phyloP scores from a whole-genome alignment of 2,329 filamentous ascomycete species.

The Madurella mycetomatis region DNA sequence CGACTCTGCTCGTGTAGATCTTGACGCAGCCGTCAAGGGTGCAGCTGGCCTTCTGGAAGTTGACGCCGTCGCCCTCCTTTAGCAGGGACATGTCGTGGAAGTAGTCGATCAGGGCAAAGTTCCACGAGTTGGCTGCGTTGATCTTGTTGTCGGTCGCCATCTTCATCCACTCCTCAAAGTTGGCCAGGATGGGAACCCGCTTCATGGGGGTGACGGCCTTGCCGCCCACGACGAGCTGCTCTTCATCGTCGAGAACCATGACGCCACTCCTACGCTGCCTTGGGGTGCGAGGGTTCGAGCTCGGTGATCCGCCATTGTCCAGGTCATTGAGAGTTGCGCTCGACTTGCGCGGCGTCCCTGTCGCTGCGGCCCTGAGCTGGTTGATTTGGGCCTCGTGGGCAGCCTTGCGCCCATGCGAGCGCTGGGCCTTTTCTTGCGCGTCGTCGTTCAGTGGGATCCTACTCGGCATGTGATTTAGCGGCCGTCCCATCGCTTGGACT shows the following conservation, averaged over 20 bases:
- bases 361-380: conserved; percentile 75
- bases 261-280: conserved; percentile 36
- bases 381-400: conserved; percentile 89
- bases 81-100: conserved; percentile 98
- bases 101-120: conserved; percentile 99
- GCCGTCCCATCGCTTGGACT: background rate
- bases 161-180: conserved; percentile 99
- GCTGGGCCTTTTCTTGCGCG: conserved; percentile 81
- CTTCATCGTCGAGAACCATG: conserved; percentile 38
- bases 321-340: conserved; percentile 55
- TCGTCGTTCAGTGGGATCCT: conserved; percentile 97
- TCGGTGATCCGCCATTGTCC: conserved; percentile 50
- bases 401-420: conserved; percentile 81
- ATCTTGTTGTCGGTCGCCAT: conserved; percentile 99
- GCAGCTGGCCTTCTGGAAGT: conserved; percentile 97
- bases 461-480: conserved; percentile 6
- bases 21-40: conserved; percentile 98
- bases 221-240: conserved; percentile 64
- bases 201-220: conserved; percentile 90
- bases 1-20: conserved; percentile 97
- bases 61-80: conserved; percentile 94
- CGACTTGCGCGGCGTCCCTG: conserved; percentile 64
- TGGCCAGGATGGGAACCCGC: conserved; percentile 89
- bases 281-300: conserved; percentile 55
- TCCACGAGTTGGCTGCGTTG: conserved; percentile 97